Base-by-base conservation (phyloP, 495 filamentous ascomycete species). In the Xylaria longipes region DNA sequence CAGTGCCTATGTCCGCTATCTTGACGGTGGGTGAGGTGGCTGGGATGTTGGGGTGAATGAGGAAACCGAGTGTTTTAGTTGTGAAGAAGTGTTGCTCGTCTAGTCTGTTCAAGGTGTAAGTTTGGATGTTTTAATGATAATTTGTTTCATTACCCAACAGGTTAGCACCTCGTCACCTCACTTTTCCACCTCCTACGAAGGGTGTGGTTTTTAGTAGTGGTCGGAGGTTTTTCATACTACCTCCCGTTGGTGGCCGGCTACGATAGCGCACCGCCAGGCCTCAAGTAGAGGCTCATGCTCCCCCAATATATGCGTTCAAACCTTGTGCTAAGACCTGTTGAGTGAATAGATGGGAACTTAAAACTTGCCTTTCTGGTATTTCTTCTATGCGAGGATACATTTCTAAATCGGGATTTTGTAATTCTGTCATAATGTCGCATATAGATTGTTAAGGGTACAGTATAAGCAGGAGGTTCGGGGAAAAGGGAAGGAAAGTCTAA, bases 71-170 rank as follows among this genome's bases (percentile, higher is more conserved):
- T 3, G 48, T 27, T 27, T 52, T 52, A 27, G 48, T 52, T 52
- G 48, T 52, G n/a, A 52, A 52, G n/a, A 52, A 52, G 9, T 52
- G 48, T 12, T 52, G 48, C 48, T 52, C 48, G 48, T 52, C 48
- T 52, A 52, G 48, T 52, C 48, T 52, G 22, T 52, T 52, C n/a
- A 52, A 52, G 8, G 22, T 25, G 48, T 52, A 9, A 52, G 22
- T 52, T 12, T 52, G n/a, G 8, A 12, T 52, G 8, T 27, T 27
- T 22, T 22, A 52, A 25, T 27, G 48, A 27, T 37, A 37, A 37
- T 37, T 37, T 37, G 35, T 37, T 37, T 8, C 8, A 37, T 37
- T 37, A 37, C 3, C 3, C 35, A 37, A 37, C 35, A 37, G 35
- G 35, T 3, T 37, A 3, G 35, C 35, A 37, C 35, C 35, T 8